Base-by-base conservation (phyloP, 495 filamentous ascomycete species). In the Staphylotrichum longicolle region DNA sequence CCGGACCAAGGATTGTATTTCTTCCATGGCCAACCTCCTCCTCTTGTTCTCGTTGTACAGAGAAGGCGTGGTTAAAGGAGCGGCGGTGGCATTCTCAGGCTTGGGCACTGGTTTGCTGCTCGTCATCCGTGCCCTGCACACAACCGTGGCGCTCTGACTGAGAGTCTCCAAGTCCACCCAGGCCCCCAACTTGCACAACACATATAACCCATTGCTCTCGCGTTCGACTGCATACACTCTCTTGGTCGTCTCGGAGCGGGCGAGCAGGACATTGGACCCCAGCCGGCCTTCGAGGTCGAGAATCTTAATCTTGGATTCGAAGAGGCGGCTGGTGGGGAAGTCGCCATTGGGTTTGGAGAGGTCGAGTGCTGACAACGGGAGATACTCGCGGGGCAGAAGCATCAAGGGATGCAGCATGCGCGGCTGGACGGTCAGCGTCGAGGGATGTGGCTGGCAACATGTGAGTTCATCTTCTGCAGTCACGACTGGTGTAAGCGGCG, bases 201-300 rank as follows among this genome's bases (percentile, higher is more conserved):
- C 83, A 71, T 90, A 95, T 10, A 91, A 77, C 0, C 84, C 83
- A 49, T 72, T 67, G 52, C 80, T 80, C 34, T 89, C 87, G n/a
- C 83, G 75, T 73, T 96, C 92, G 39, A 96, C 71, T 12, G 85
- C 87, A 70, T 87, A 93, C 5, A 89, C 63, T 7, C 78, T 79
- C 30, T 79, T 81, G 67, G 83, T 83, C 8, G 73, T 75, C 42
- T 86, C 80, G 30, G 85, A 77, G 52, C 85, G 78, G 35, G 87
- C 89, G 46, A 91, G 81, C 9, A 96, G 82, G 2, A 95, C 79
- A 41, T 77, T 75, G 34, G 79, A 80, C 6, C 78, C 75, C 15
- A 75, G 71, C 56, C 81, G 82, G 34, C 80, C 72, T 55, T 86
- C 83, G 49, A 81, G 75, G 58, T 89, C 86, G 30, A 90, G 70